A percentile compares a stretch with the other conserved stretches of the same genome.
phyloP scores from a whole-genome alignment of 176 grass and related monocot genomes.

The Juncus effusus region DNA sequence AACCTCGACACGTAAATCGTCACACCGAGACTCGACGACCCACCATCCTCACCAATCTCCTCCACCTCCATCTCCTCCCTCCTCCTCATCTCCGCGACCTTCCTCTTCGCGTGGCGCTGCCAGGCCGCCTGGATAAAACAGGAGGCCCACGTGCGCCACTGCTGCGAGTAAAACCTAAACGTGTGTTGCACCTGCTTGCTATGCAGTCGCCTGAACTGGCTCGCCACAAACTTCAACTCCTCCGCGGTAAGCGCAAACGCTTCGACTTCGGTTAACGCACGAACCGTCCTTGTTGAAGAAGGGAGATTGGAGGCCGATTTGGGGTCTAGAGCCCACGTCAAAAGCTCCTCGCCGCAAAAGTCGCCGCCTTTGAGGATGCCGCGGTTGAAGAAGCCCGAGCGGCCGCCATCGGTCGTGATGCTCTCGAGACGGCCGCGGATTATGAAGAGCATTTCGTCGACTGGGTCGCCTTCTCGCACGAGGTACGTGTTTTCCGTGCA shows the following conservation, averaged over 20 bases:
- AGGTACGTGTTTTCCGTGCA: slow-evolving; percentile 67
- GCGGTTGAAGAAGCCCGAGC: slow-evolving; percentile 52
- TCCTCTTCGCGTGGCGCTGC: slow-evolving; percentile 47
- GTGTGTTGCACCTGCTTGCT: slow-evolving; percentile 85
- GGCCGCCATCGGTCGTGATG: slow-evolving; percentile 56
- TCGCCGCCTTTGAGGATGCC: slow-evolving; percentile 50
- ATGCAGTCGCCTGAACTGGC: slow-evolving; percentile 55
- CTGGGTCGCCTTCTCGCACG: slow-evolving; percentile 51
- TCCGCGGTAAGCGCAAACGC: slow-evolving; percentile 61
- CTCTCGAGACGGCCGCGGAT: slow-evolving; percentile 55
- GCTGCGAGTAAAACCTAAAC: slow-evolving; percentile 78
- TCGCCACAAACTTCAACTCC: slow-evolving; percentile 71
- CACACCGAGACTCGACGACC: slow-evolving; percentile 34
- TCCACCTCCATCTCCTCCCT: slow-evolving; percentile 36
- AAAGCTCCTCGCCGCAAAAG: slow-evolving; percentile 71
- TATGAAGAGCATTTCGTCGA: slow-evolving; percentile 80
- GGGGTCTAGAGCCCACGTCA: slow-evolving; percentile 63
- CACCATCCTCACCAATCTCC: not conserved
- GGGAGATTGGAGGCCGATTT: slow-evolving; percentile 59
- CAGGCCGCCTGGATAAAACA: slow-evolving; percentile 67
- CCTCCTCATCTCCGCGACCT: slow-evolving; percentile 31
- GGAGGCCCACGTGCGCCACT: slow-evolving; percentile 71
- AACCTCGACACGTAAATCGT: slow-evolving; percentile 55
- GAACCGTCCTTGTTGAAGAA: slow-evolving; percentile 48
- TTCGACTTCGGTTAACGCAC: slow-evolving; percentile 55